Evolutionary conservation across 441 rosid species (phyloP), one percentile per base, ranked within the genome.

Genomic region (Pelargonium citronellum): DNA sequence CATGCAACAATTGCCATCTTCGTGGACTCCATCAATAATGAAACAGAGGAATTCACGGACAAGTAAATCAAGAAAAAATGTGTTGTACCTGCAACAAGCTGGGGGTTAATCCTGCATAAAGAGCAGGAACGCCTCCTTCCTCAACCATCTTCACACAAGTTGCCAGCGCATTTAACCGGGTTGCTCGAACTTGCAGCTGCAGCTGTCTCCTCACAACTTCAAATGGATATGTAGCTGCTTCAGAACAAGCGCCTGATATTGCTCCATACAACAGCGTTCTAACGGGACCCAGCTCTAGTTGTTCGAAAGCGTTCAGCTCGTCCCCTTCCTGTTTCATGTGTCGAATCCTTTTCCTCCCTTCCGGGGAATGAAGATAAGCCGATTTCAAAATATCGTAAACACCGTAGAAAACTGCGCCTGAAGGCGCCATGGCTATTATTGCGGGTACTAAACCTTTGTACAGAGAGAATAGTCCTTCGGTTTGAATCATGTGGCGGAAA

Each of bases 381-480:
- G 95, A 84, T 75, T 87, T 87, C 74, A 91, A 72, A 22, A 89
- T 89, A 72, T 91, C 92, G 64, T 89, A 89, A 20, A 86, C 95
- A 8, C 97, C 87, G 37, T 86, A 89, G 80, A 89, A 89, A 70
- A 91, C 95, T 2, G 92, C 95, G 39, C 89, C 95, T 1, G 91
- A 85, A 57, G 92, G 84, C 57, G 92, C 95, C 89, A 91, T 85
- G 84, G 91, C 88, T 62, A 84, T 37, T 43, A 89, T 73, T 5
- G 95, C 86, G 2, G 97, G 95, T 69, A 85, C 86, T 67, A 91
- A 73, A 66, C 97, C 95, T 82, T 84, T 91, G 84, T 86, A 91
- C 63, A 91, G 92, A 0, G 97, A 89, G 49, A 91, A 86, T 78
- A 87, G 79, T n/a, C 95, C 95, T 83, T 91, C 95, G 17, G 78